Evolutionary conservation across 148 eudicot genomes (phyloP).

Genomic region (Chenopodium quinoa): DNA sequence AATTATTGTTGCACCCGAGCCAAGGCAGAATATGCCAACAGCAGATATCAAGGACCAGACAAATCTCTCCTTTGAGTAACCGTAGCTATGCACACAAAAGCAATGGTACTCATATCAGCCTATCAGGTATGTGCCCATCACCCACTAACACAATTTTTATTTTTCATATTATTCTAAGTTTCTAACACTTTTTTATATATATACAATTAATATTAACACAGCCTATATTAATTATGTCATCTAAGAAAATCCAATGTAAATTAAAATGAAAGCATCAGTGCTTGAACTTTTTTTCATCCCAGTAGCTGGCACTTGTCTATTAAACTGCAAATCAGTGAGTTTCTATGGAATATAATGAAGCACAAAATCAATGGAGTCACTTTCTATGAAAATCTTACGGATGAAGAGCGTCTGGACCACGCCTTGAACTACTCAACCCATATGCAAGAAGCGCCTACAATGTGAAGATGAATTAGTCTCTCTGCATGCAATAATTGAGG

Average conservation of each 20-base stretch:
- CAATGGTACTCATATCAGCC: background rate
- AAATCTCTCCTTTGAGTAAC: constrained; percentile 96
- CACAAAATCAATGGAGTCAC: background rate
- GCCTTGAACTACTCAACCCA: constrained; percentile 92
- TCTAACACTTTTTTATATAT: no score
- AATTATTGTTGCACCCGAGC: constrained; percentile 94
- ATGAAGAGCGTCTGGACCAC: constrained; percentile 97
- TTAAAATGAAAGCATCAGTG: no score
- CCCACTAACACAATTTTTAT: no score
- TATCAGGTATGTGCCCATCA: no score
- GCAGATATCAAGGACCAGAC: constrained; percentile 99
- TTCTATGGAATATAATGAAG: background rate
- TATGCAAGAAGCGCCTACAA: constrained; percentile 95
- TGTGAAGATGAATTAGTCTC: constrained; percentile 42
- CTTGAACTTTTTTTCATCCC: no score
- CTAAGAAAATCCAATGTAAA: no score
- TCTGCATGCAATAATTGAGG: constrained; percentile 27
- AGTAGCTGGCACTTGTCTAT: no score
- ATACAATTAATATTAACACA: background rate
- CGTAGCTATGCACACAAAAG: constrained; percentile 58
- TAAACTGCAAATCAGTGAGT: background rate
- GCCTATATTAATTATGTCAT: no score
- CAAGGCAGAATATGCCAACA: constrained; percentile 97
- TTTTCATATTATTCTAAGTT: no score
- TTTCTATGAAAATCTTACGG: constrained; percentile 58